These are phyloP conservation scores for Chaetomium fimeti DNA, from an alignment of 495 filamentous ascomycete species.

Conservation along the genomic window DNA sequence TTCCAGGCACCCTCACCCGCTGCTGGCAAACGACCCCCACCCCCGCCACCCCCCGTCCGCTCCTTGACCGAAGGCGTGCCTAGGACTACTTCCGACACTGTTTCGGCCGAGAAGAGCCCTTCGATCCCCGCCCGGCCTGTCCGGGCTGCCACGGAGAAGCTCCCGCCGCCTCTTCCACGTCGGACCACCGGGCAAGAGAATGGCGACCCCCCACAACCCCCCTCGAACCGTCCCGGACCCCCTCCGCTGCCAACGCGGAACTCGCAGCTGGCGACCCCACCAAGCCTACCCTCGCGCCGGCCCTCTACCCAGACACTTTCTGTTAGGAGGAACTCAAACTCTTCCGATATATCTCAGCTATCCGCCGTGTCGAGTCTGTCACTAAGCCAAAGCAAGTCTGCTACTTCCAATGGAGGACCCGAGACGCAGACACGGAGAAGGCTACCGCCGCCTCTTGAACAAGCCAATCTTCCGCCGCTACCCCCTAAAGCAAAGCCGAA, in stretches of 20 bases:
- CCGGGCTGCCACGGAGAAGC: conserved; percentile 28
- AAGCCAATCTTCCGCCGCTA: conserved; percentile 51
- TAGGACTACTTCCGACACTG: conserved; percentile 29
- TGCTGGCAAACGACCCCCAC: conserved; percentile 46
- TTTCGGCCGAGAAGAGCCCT: conserved; percentile 32
- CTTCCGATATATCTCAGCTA: conserved; percentile 46
- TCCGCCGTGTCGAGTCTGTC: conserved; percentile 47
- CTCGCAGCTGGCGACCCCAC: conserved; percentile 36
- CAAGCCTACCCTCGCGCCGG: conserved; percentile 43
- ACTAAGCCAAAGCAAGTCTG: conserved; percentile 34
- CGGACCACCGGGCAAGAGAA: conserved; percentile 37
- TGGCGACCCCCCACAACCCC: not conserved
- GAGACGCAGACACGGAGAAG: conserved; percentile 40
- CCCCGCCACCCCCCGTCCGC: conserved; percentile 46
- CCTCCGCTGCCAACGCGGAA: conserved; percentile 45
- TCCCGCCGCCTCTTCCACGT: conserved; percentile 41
- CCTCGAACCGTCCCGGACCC: conserved; percentile 28
- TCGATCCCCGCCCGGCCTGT: conserved; percentile 41
- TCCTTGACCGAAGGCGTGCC: conserved; percentile 26
- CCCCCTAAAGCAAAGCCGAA: conserved; percentile 50
- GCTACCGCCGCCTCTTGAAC: conserved; percentile 50
- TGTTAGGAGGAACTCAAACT: conserved; percentile 46
- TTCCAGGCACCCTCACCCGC: conserved; percentile 41
- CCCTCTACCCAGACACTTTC: conserved; percentile 37
- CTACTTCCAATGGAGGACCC: conserved; percentile 32